Percentiles rank a stretch among this genome's conserved stretches.
phyloP scores from a whole-genome alignment of 768 basidiomycete genomes.

The Suillus subluteus region DNA sequence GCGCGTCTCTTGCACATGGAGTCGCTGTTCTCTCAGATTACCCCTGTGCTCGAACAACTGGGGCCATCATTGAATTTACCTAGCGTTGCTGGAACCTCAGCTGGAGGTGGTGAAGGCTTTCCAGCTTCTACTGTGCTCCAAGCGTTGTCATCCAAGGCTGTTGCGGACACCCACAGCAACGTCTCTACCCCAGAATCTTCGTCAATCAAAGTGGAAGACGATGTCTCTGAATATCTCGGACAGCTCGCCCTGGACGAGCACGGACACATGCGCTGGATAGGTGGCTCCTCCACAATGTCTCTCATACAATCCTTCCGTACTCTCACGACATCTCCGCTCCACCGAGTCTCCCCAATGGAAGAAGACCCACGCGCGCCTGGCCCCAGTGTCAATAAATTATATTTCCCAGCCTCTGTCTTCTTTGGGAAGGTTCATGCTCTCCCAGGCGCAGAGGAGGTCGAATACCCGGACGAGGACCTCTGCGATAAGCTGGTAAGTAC shows the following conservation, averaged over 20 bases:
- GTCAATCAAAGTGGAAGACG: constrained; percentile 53
- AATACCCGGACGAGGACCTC: constrained; percentile 82
- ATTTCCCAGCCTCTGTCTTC: constrained; percentile 86
- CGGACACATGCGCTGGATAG: constrained; percentile 91
- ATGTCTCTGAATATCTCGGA: constrained; percentile 83
- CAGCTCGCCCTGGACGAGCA: constrained; percentile 89
- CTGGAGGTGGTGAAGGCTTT: constrained; percentile 19
- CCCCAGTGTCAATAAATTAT: constrained; percentile 81
- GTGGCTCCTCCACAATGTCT: constrained; percentile 90
- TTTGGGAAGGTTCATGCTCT: constrained; percentile 86
- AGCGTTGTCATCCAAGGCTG: constrained; percentile 41
- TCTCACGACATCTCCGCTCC: constrained; percentile 70
- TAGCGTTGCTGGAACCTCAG: constrained; percentile 34
- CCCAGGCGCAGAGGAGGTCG: constrained; percentile 83
- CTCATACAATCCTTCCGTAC: constrained; percentile 87
- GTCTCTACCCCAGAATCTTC: constrained; percentile 38
- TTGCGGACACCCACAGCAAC: constrained; percentile 37
- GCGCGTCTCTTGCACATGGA: constrained; percentile 89
- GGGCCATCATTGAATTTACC: constrained; percentile 56
- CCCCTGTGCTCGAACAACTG: constrained; percentile 76
- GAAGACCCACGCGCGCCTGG: constrained; percentile 81
- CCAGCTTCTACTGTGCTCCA: constrained; percentile 35
- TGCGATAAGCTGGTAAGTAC: constrained; percentile 81
- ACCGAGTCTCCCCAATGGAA: constrained; percentile 82
- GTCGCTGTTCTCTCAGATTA: constrained; percentile 78